phyloP scores from a whole-genome alignment of 2,329 filamentous ascomycete species.

The Penicillium vulpinum region DNA sequence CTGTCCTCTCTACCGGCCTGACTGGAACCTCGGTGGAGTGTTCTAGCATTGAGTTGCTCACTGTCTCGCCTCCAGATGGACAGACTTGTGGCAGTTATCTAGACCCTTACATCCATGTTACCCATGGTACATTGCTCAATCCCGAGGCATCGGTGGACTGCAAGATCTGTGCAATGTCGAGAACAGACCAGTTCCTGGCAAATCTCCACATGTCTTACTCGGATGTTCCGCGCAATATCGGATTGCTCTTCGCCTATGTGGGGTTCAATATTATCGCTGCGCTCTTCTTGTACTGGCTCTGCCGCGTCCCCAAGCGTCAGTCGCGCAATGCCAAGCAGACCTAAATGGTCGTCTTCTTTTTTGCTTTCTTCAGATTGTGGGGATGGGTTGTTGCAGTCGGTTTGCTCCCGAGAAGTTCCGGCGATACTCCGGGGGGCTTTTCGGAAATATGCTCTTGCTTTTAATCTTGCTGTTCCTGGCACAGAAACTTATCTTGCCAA shows the following conservation, averaged over 20 bases:
- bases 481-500: neutral
- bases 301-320: slow-evolving; percentile 52
- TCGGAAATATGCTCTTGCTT: neutral
- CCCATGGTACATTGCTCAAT: slow-evolving; percentile 64
- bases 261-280: slow-evolving; percentile 54
- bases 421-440: neutral
- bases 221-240: slow-evolving; percentile 56
- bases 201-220: slow-evolving; percentile 45
- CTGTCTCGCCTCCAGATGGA: slow-evolving; percentile 54
- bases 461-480: neutral
- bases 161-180: slow-evolving; percentile 47
- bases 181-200: slow-evolving; percentile 56
- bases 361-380: neutral
- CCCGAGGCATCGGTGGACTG: slow-evolving; percentile 59
- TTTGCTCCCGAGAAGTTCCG: neutral
- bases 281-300: slow-evolving; percentile 55
- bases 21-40: slow-evolving; percentile 33
- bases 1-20: slow-evolving; percentile 40
- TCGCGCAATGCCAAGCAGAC: slow-evolving; percentile 45
- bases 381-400: neutral
- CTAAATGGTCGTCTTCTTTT: slow-evolving; percentile 3
- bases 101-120: slow-evolving; percentile 53
- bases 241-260: slow-evolving; percentile 55
- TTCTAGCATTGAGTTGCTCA: slow-evolving; percentile 36
- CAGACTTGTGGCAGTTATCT: slow-evolving; percentile 67